A percentile compares a stretch with the other conserved stretches of the same genome.
These are phyloP conservation scores for Davidsoniella virescens DNA, from an alignment of 2,329 filamentous ascomycete species.

Conservation along the genomic window DNA sequence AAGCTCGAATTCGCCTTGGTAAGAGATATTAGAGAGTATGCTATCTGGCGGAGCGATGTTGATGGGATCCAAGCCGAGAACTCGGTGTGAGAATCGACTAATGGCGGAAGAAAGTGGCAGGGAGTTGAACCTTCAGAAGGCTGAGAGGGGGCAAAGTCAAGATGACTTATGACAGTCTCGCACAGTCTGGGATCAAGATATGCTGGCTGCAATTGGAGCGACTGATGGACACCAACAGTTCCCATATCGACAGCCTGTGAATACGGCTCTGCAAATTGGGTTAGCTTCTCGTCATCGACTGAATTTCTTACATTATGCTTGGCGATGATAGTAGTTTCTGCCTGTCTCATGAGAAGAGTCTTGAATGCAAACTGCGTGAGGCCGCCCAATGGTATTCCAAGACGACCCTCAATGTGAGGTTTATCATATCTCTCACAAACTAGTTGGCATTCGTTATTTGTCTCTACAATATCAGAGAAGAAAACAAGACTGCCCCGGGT, in stretches of 20 bases:
- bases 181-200: slow-evolving; percentile 25
- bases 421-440: slow-evolving; percentile 20
- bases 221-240: not conserved
- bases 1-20: slow-evolving; percentile 12
- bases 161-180: slow-evolving; percentile 22
- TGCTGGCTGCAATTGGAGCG: not conserved
- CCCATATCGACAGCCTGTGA: not conserved
- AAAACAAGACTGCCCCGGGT: slow-evolving; percentile 52
- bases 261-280: slow-evolving; percentile 3
- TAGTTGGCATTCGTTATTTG: slow-evolving; percentile 10
- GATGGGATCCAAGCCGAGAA: slow-evolving; percentile 36
- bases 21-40: slow-evolving; percentile 32
- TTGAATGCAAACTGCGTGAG: slow-evolving; percentile 20
- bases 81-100: slow-evolving; percentile 33
- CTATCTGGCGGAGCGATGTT: slow-evolving; percentile 31
- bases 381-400: slow-evolving; percentile 22
- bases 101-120: slow-evolving; percentile 46
- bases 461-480: slow-evolving; percentile 15
- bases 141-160: slow-evolving; percentile 14
- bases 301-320: not conserved
- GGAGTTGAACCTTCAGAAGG: slow-evolving; percentile 15
- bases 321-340: slow-evolving; percentile 13
- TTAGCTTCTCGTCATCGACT: not conserved
- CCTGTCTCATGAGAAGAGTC: slow-evolving; percentile 14
- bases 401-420: slow-evolving; percentile 23